Evolutionary conservation across 108 stramenopile species (phyloP), one percentile per base, ranked within the genome.

Genomic region (Chaetoceros tenuissimus): DNA sequence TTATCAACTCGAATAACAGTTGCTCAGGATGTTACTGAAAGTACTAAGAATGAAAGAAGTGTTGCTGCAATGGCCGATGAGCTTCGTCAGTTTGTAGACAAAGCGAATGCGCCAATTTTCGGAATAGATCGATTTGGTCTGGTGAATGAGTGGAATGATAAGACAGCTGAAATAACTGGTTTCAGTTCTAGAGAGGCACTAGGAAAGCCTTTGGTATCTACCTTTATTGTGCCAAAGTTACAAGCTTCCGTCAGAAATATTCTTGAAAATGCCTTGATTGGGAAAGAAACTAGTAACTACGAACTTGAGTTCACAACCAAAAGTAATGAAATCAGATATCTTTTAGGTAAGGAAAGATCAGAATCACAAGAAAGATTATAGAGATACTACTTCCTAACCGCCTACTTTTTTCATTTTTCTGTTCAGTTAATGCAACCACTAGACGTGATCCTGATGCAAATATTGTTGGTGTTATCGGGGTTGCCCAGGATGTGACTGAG

Each of bases 31-130:
- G 80, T 88, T 27, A 88, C 87, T 17, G 87, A 80, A 46, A 61
- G 73, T 23, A 66, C 76, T 21, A 55, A 77, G 23, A 60, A 77
- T 1, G 78, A 84, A 47, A 61, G 75, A 1, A 74, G 74, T 7
- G 78, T 82, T 1, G 72, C 77, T 22, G 73, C 66, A 22, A 76
- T 82, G 74, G 81, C 77, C 17, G 30, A 67, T 13, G 87, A 85
- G 59, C 68, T 84, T 30, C 57, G 78, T 7, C 79, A 84, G 53
- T 55, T 89, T 10, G 84, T 85, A 55, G 88, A 89, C 46, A 74
- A 75, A 16, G 84, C 84, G 0, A 89, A 89, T 59, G 88, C 84
- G 16, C 88, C 88, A 2, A 84, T 90, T 24, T 90, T 90, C 55
- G 88, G 88, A 8, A 74, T 90, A 48, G 84, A 84, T 57, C 62